These are phyloP conservation scores for Leavenworthia alabamica DNA, from an alignment of 345 rosid genomes.

Conservation along the genomic window DNA sequence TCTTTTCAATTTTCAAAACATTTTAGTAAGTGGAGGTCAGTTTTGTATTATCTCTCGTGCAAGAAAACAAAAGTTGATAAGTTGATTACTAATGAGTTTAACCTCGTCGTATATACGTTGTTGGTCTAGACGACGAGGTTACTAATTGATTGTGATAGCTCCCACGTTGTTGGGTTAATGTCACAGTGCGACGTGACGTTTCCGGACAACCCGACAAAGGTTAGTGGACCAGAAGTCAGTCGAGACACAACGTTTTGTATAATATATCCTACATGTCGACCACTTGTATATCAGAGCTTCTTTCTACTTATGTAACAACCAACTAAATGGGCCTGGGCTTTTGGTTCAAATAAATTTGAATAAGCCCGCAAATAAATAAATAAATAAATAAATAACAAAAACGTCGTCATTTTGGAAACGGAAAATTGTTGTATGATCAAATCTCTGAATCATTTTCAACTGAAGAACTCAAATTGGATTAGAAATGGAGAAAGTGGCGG, in stretches of 20 bases:
- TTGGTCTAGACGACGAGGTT: too few relatives aligned
- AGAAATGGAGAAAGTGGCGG: slow-evolving; percentile 17
- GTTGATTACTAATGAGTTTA: too few relatives aligned
- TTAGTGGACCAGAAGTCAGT: slow-evolving; percentile 31
- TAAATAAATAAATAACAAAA: too few relatives aligned
- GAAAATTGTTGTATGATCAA: neutral
- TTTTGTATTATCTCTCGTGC: neutral
- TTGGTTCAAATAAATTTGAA: neutral
- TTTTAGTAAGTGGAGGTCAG: neutral
- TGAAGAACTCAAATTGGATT: neutral
- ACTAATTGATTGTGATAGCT: slow-evolving; percentile 22
- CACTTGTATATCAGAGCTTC: neutral
- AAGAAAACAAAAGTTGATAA: neutral
- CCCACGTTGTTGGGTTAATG: slow-evolving; percentile 17
- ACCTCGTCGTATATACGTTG: too few relatives aligned
- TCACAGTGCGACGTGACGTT: slow-evolving; percentile 6
- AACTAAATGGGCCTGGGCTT: slow-evolving; percentile 16
- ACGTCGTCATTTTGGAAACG: neutral
- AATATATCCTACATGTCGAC: neutral
- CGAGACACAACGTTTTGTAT: neutral
- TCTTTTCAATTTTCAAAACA: neutral
- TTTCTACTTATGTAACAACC: neutral
- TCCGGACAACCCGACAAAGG: slow-evolving; percentile 18
- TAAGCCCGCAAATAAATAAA: neutral
- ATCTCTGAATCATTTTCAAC: neutral